Evolutionary conservation across 106 monocot genomes (phyloP).

Genomic region (Dactylorhiza incarnata): DNA sequence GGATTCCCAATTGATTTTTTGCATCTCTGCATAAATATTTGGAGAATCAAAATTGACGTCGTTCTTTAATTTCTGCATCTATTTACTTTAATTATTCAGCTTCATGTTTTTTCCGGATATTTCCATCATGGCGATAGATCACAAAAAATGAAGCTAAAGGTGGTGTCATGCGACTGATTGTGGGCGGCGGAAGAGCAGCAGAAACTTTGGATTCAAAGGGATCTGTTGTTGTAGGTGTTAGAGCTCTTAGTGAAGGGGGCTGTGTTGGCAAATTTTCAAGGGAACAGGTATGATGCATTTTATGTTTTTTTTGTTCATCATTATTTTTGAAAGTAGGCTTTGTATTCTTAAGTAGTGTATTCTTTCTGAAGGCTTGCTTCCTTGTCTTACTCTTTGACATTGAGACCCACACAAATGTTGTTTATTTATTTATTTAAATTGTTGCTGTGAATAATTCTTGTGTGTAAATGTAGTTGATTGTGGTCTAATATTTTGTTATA

Average conservation of each 20-base stretch:
- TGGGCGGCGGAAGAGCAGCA: conserved; percentile 84
- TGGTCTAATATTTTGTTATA: neutral
- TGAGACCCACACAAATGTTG: neutral
- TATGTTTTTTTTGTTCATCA: neutral
- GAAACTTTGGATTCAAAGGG: conserved; percentile 76
- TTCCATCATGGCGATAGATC: conserved; percentile 35
- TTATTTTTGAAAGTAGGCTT: neutral
- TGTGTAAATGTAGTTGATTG: neutral
- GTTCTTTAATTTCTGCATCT: neutral
- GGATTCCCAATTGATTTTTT: neutral
- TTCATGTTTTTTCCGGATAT: neutral
- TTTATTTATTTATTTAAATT: neutral
- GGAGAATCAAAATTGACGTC: neutral
- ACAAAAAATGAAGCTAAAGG: conserved; percentile 84
- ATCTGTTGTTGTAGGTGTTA: conserved; percentile 91
- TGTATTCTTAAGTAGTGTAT: neutral
- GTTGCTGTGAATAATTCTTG: neutral
- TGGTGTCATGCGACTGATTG: conserved; percentile 92
- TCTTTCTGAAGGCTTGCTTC: neutral
- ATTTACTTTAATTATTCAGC: neutral
- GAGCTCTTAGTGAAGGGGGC: conserved; percentile 95
- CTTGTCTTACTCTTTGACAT: no score
- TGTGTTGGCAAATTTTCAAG: conserved; percentile 92
- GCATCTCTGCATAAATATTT: neutral
- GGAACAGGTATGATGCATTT: conserved; percentile 60